Evolutionary conservation across 371 early-diverging fungal genomes (phyloP).

Genomic region (Phascolomyces articulosus): DNA sequence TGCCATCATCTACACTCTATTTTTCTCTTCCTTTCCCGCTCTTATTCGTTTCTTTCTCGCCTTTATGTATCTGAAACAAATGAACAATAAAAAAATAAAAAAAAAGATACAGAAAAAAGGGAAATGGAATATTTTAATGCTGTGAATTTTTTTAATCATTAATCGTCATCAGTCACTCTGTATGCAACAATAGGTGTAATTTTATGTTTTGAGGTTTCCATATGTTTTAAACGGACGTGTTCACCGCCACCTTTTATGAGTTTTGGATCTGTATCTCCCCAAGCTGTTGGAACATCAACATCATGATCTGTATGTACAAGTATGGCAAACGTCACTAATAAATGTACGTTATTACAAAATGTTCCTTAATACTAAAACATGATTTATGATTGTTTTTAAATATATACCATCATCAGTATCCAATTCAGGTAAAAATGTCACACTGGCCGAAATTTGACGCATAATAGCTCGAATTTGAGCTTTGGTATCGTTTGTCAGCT

Average conservation of each 20-base stretch:
- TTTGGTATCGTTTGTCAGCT: conserved; percentile 41
- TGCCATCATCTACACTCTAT: too few relatives aligned
- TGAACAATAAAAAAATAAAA: too few relatives aligned
- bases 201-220: conserved; percentile 82
- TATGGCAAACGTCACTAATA: conserved; percentile 81
- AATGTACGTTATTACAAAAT: not conserved
- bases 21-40: not conserved
- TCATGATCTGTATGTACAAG: conserved; percentile 87
- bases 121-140: too few relatives aligned
- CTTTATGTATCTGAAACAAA: not conserved
- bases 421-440: conserved; percentile 88
- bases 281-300: conserved; percentile 83
- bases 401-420: conserved; percentile 78
- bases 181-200: conserved; percentile 89
- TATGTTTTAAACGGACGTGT: conserved; percentile 80
- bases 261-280: conserved; percentile 85
- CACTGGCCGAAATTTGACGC: conserved; percentile 89
- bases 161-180: conserved; percentile 53
- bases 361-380: too few relatives aligned
- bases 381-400: too few relatives aligned
- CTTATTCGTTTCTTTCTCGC: too few relatives aligned
- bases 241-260: conserved; percentile 80
- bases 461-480: conserved; percentile 87
- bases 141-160: too few relatives aligned
- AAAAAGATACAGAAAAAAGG: too few relatives aligned